A percentile compares a stretch with the other conserved stretches of the same genome.
Evolutionary conservation across 768 basidiomycete species (phyloP).

Genomic region (Sarcodon sp.): DNA sequence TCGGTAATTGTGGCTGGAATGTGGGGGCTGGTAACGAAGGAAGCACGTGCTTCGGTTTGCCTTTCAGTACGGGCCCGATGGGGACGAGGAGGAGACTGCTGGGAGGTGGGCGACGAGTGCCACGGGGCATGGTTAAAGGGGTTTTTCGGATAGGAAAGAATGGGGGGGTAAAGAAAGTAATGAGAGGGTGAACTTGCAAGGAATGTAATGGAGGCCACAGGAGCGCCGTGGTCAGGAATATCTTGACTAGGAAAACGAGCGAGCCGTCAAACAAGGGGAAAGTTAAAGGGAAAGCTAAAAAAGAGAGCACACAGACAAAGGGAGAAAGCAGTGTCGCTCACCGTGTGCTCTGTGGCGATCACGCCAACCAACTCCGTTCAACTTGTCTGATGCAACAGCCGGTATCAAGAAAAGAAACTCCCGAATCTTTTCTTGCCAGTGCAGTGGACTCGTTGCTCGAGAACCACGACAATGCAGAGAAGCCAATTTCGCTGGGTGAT

Average conservation of each 20-base stretch:
- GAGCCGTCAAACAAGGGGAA: background rate
- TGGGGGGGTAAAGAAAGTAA: slow-evolving; percentile 6
- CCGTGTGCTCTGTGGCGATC: background rate
- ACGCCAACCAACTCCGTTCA: no score
- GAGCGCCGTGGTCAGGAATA: background rate
- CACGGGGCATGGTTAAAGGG: slow-evolving; percentile 40
- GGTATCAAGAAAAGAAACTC: background rate
- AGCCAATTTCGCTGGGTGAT: background rate
- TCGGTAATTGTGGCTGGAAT: slow-evolving; percentile 11
- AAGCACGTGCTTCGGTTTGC: slow-evolving; percentile 47
- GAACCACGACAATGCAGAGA: slow-evolving; percentile 5
- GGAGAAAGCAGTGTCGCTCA: background rate
- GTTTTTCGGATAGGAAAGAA: background rate
- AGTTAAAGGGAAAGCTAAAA: background rate
- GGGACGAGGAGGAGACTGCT: slow-evolving; percentile 43
- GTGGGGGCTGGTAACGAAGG: slow-evolving; percentile 52
- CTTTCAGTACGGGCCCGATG: slow-evolving; percentile 46
- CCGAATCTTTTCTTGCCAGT: background rate
- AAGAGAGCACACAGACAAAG: background rate
- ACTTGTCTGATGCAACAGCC: background rate
- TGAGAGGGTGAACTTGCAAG: background rate
- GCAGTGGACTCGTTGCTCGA: background rate
- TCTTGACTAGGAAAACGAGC: background rate
- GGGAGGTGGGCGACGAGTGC: slow-evolving; percentile 38
- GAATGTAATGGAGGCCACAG: background rate